A percentile compares a stretch with the other conserved stretches of the same genome.
Conservation (phyloP, 2,329 filamentous ascomycete genomes). For the Colletotrichum tropicale region DNA sequence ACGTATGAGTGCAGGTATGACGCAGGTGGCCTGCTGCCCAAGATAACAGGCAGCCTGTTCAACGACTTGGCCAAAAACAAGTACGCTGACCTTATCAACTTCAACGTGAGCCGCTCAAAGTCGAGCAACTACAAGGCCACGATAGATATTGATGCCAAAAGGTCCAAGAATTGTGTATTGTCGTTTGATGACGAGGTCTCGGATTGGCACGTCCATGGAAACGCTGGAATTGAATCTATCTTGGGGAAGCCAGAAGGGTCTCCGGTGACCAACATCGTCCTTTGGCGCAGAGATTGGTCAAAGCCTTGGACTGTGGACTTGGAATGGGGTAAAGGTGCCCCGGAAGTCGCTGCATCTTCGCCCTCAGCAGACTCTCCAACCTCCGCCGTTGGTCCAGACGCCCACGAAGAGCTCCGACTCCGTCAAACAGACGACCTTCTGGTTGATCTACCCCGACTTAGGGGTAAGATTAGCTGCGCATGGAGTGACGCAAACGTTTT, state of each 20-base stretch:
- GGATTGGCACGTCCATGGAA: conserved; percentile 66
- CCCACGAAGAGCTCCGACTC: conserved; percentile 27
- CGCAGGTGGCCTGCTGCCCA: conserved; percentile 53
- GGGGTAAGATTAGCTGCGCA: conserved; percentile 74
- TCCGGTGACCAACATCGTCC: conserved; percentile 70
- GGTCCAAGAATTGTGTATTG: conserved; percentile 81
- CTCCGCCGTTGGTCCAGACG: neutral
- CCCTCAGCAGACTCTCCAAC: neutral
- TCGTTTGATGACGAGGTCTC: conserved; percentile 72
- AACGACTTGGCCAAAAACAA: conserved; percentile 45
- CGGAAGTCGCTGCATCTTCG: neutral
- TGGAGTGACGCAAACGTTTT: conserved; percentile 85
- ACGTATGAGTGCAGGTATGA: no score
- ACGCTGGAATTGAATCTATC: conserved; percentile 62
- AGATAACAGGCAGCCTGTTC: conserved; percentile 25
- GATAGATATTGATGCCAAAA: conserved; percentile 71
- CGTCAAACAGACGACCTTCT: conserved; percentile 41
- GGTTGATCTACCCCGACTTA: conserved; percentile 41
- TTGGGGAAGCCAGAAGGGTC: conserved; percentile 67
- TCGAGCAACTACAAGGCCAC: conserved; percentile 53
- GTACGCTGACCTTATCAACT: conserved; percentile 66
- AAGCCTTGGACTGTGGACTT: conserved; percentile 79
- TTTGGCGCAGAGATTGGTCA: conserved; percentile 85
- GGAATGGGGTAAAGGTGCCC: conserved; percentile 56
- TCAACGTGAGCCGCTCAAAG: conserved; percentile 57